These are phyloP conservation scores for Anethum foeniculum DNA, from an alignment of 140 eudicot species.

Conservation along the genomic window DNA sequence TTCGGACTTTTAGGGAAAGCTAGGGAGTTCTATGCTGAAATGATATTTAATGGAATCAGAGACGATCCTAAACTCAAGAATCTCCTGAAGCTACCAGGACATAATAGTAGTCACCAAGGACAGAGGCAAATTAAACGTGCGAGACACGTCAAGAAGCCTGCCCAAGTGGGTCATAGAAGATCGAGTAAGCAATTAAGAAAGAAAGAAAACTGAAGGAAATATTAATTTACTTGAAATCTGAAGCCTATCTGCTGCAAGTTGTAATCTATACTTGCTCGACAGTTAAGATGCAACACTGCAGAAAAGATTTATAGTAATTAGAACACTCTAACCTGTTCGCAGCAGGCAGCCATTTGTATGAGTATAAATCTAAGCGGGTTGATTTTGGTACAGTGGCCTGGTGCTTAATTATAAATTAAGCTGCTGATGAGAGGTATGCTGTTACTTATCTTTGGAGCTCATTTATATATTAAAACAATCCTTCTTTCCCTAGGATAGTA, in stretches of 20 bases:
- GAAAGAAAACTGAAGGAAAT: background rate
- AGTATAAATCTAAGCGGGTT: background rate
- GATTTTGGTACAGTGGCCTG: background rate
- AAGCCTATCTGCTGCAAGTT: background rate
- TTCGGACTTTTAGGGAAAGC: slow-evolving; percentile 51
- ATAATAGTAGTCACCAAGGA: slow-evolving; percentile 15
- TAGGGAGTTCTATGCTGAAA: slow-evolving; percentile 48
- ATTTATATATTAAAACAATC: background rate
- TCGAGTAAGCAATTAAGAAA: slow-evolving; percentile 19
- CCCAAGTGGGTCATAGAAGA: slow-evolving; percentile 16
- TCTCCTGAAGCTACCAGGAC: slow-evolving; percentile 34
- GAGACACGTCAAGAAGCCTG: slow-evolving; percentile 16
- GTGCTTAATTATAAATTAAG: background rate
- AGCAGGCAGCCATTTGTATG: background rate
- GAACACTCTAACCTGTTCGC: background rate
- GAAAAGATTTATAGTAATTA: background rate
- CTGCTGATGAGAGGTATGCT: background rate
- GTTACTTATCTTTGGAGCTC: background rate
- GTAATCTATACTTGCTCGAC: background rate
- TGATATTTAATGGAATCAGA: slow-evolving; percentile 40
- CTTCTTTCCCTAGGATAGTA: background rate
- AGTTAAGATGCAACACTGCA: background rate
- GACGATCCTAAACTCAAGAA: slow-evolving; percentile 68
- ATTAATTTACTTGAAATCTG: background rate
- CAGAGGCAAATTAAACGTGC: slow-evolving; percentile 17